Conservation (phyloP, 2,329 filamentous ascomycete genomes). For the Verticillium alfalfae region DNA sequence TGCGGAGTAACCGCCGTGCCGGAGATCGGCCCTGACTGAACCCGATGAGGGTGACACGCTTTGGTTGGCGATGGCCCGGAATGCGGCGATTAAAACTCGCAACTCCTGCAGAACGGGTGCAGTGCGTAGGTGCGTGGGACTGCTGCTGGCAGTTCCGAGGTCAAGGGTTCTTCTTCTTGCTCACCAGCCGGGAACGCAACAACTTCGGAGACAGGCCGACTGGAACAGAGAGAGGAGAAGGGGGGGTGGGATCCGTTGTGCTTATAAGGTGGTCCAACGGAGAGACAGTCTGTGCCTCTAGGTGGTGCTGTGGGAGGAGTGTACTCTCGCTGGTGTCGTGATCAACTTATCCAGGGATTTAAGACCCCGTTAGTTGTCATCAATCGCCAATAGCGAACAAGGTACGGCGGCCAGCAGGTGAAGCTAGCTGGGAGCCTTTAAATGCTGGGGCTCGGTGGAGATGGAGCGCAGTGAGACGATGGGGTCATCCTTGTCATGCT, state of each 20-base stretch:
- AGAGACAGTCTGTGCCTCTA: background rate
- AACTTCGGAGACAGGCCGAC: background rate
- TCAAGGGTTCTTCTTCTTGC: background rate
- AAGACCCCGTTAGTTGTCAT: background rate
- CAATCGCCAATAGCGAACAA: background rate
- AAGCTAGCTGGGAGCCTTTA: background rate
- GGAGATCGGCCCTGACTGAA: background rate
- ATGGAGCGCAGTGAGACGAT: background rate
- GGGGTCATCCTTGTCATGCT: background rate
- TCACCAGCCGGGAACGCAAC: background rate
- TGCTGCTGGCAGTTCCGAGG: background rate
- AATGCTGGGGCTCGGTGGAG: background rate
- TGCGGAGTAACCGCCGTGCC: background rate
- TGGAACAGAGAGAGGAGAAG: background rate
- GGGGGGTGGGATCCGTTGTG: background rate
- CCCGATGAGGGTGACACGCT: background rate
- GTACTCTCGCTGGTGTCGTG: background rate
- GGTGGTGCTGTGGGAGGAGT: background rate
- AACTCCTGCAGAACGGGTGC: background rate
- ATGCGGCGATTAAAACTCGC: background rate
- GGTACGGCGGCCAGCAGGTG: background rate
- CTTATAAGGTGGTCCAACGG: background rate
- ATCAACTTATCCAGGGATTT: background rate
- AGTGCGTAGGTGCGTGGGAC: background rate
- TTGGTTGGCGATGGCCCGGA: background rate